These are phyloP conservation scores for Xylaria sp. DNA, from an alignment of 2,329 filamentous ascomycete genomes.

Conservation along the genomic window DNA sequence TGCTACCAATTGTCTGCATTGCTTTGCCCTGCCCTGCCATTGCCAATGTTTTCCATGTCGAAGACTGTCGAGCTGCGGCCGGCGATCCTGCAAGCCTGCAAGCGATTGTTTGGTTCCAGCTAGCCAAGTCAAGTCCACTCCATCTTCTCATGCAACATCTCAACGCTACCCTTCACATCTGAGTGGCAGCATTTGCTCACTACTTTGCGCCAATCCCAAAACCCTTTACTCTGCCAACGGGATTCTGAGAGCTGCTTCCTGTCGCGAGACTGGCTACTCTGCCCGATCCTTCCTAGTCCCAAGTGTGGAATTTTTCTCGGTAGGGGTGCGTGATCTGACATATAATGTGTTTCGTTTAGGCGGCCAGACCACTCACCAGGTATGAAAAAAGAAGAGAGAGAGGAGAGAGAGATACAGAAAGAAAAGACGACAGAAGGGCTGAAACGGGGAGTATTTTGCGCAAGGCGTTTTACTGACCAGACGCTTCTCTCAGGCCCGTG, in stretches of 20 bases:
- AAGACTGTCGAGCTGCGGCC: conserved; percentile 1
- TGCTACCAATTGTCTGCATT: neutral
- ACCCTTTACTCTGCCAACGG: neutral
- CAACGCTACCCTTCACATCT: conserved; percentile 3
- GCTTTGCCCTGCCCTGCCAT: neutral
- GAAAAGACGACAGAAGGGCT: conserved; percentile 10
- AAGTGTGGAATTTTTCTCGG: conserved; percentile 13
- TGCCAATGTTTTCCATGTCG: neutral
- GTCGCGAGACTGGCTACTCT: conserved; percentile 20
- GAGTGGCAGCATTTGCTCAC: neutral
- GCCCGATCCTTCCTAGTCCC: conserved; percentile 5
- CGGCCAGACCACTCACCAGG: conserved; percentile 69
- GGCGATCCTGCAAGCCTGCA: neutral
- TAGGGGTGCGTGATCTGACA: conserved; percentile 26
- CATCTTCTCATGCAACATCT: conserved; percentile 5
- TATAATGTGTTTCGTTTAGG: conserved; percentile 43
- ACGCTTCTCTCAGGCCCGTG: conserved; percentile 57
- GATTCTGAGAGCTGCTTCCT: conserved; percentile 2
- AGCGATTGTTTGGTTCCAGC: conserved; percentile 4
- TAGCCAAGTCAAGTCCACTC: neutral
- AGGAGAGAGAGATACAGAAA: neutral
- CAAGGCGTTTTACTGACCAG: conserved; percentile 26
- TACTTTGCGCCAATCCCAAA: neutral
- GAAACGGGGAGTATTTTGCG: conserved; percentile 7
- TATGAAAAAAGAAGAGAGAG: conserved; percentile 40